A percentile compares a stretch with the other conserved stretches of the same genome.
These are phyloP conservation scores for Diaporthe sp. DNA, from an alignment of 2,329 filamentous ascomycete genomes.

Conservation along the genomic window DNA sequence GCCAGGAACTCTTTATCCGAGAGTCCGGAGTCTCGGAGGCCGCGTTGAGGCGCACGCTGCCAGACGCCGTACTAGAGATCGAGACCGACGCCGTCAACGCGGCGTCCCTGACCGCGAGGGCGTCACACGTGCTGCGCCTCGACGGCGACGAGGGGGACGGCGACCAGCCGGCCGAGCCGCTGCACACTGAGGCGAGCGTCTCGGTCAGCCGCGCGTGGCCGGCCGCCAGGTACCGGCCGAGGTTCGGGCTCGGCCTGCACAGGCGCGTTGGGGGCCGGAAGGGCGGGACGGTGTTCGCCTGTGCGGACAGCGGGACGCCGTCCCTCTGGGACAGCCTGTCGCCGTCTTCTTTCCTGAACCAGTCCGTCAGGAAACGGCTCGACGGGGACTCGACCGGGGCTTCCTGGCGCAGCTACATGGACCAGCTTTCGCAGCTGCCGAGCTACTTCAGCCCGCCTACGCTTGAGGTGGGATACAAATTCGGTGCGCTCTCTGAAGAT, in stretches of 20 bases:
- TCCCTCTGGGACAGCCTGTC: slow-evolving; percentile 19
- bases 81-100: slow-evolving; percentile 57
- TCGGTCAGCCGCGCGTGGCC: slow-evolving; percentile 45
- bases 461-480: slow-evolving; percentile 59
- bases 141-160: slow-evolving; percentile 41
- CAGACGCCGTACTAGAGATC: slow-evolving; percentile 52
- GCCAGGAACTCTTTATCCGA: slow-evolving; percentile 55
- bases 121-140: slow-evolving; percentile 52
- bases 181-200: slow-evolving; percentile 55
- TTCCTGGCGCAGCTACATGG: slow-evolving; percentile 42
- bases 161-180: slow-evolving; percentile 45
- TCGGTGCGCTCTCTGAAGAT: slow-evolving; percentile 45
- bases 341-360: not conserved
- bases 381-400: not conserved
- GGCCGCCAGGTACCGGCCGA: slow-evolving; percentile 44
- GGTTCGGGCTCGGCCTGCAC: slow-evolving; percentile 52
- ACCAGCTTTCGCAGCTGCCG: slow-evolving; percentile 13
- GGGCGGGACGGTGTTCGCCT: slow-evolving; percentile 54
- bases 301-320: slow-evolving; percentile 59
- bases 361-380: not conserved
- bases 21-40: slow-evolving; percentile 1
- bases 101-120: slow-evolving; percentile 53
- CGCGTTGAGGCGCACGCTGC: slow-evolving; percentile 33
- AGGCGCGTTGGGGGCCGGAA: slow-evolving; percentile 47
- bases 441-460: slow-evolving; percentile 50